Base-by-base conservation (phyloP, 495 filamentous ascomycete species). In the Penicillium robsamsonii region DNA sequence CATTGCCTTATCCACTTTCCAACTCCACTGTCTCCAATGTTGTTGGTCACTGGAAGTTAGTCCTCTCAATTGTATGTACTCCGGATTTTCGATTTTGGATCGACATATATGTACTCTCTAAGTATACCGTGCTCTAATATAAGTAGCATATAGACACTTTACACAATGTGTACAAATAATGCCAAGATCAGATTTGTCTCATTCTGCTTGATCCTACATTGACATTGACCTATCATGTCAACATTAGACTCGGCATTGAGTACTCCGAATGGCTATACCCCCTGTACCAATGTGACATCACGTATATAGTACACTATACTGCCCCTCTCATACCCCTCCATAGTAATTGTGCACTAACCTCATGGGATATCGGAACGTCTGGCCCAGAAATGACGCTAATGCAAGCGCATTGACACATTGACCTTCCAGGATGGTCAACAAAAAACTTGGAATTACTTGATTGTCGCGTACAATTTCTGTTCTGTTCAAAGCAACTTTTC, bases 221-320 rank as follows among this genome's bases (percentile, higher is more conserved):
- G n/a, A n/a, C n/a, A 8, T 8, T 29, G n/a, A n/a, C 49, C 24
- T 29, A 29, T 10, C 46, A 37, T 6, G 13, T 17, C 4, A 4
- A 38, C 12, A 25, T 50, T 38, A 20, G 8, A 13, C 24, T 13
- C 22, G 48, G 22, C 24, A 38, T 27, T 17, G 22, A 30, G 49
- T 51, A 50, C 33, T 50, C 48, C 35, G 31, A 49, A 37, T 25
- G 48, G 33, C 38, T 49, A 29, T 29, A 11, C 20, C 46, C 46
- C 46, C 8, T 17, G 20, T 17, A 7, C 40, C 18, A 27, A 30
- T 31, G 46, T 31, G 27, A 33, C 46, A 13, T 48, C 27, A 22
- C 10, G 17, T 5, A 42, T 17, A n/a, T 15, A 13, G 33, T 35
- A 35, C 33, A 35, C 4, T 33, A 33, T 12, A 31, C 30, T 12